phyloP scores from a whole-genome alignment of 208 protist genomes.

The Borovskyia barvae region DNA sequence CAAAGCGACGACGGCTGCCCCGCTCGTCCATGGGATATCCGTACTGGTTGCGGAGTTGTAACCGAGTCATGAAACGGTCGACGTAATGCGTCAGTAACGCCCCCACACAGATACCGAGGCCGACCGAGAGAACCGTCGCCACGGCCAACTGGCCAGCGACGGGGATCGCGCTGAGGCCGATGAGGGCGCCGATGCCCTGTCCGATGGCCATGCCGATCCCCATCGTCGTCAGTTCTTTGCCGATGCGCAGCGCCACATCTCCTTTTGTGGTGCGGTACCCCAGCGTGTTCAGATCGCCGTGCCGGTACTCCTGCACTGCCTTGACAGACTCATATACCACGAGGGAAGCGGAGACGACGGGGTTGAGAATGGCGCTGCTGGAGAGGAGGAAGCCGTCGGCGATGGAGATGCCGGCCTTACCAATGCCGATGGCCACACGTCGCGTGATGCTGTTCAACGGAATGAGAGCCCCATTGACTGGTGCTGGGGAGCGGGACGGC shows the following conservation, averaged over 20 bases:
- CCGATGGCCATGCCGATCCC: slow-evolving; percentile 58
- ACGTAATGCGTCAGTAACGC: slow-evolving; percentile 65
- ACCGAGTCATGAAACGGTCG: slow-evolving; percentile 55
- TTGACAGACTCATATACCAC: slow-evolving; percentile 55
- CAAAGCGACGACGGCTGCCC: slow-evolving; percentile 55
- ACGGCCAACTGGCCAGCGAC: slow-evolving; percentile 55
- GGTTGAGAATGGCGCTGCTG: slow-evolving; percentile 41
- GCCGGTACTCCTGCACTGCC: slow-evolving; percentile 46
- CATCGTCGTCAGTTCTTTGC: slow-evolving; percentile 54
- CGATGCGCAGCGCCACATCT: slow-evolving; percentile 55
- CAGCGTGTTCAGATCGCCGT: slow-evolving; percentile 52
- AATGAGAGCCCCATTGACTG: slow-evolving; percentile 13
- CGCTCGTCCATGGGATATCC: slow-evolving; percentile 54
- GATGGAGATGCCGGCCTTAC: slow-evolving; percentile 47
- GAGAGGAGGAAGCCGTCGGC: slow-evolving; percentile 57
- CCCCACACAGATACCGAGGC: slow-evolving; percentile 48
- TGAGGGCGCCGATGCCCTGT: slow-evolving; percentile 50
- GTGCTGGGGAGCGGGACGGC: slow-evolving; percentile 4
- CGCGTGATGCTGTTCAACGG: slow-evolving; percentile 32
- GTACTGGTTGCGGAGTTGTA: slow-evolving; percentile 64
- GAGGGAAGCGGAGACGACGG: slow-evolving; percentile 51
- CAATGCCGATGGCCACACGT: slow-evolving; percentile 39
- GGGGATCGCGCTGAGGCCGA: slow-evolving; percentile 56
- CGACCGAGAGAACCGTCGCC: slow-evolving; percentile 55
- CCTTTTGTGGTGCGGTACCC: slow-evolving; percentile 50